A percentile compares a stretch with the other conserved stretches of the same genome.
Conservation (phyloP, 176 grass and related monocot species). For the Oryza punctata region DNA sequence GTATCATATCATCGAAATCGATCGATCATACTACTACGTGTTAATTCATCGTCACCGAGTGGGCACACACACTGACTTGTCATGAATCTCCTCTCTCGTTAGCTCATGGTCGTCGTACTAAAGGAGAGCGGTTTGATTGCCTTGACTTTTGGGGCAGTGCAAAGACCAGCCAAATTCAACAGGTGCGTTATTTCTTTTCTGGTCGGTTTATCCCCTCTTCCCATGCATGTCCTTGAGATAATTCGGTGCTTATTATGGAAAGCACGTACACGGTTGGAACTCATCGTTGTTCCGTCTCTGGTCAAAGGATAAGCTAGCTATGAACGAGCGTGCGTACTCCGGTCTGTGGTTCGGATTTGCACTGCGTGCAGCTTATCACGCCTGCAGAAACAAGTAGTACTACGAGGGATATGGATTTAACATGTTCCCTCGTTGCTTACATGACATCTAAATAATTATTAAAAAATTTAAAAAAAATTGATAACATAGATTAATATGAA, state of each 20-base stretch:
- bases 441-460: too few relatives aligned
- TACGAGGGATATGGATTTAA: too few relatives aligned
- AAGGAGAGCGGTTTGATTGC: background rate
- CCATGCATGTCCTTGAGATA: background rate
- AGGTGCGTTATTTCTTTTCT: background rate
- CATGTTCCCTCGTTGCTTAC: too few relatives aligned
- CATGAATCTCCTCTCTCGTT: background rate
- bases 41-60: too few relatives aligned
- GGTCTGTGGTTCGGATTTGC: background rate
- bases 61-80: background rate
- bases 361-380: background rate
- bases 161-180: background rate
- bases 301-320: background rate
- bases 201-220: background rate
- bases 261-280: background rate
- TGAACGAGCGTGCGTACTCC: background rate
- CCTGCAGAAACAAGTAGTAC: background rate
- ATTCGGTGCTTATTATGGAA: constrained; percentile 11
- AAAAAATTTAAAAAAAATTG: too few relatives aligned
- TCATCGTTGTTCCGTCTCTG: background rate
- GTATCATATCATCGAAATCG: background rate
- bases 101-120: background rate
- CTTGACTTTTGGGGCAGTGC: background rate
- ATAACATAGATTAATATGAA: too few relatives aligned
- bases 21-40: background rate